Evolutionary conservation across 2,329 filamentous ascomycete genomes (phyloP), one percentile per base, ranked within the genome.

Genomic region (Pestalotiopsis sp.): DNA sequence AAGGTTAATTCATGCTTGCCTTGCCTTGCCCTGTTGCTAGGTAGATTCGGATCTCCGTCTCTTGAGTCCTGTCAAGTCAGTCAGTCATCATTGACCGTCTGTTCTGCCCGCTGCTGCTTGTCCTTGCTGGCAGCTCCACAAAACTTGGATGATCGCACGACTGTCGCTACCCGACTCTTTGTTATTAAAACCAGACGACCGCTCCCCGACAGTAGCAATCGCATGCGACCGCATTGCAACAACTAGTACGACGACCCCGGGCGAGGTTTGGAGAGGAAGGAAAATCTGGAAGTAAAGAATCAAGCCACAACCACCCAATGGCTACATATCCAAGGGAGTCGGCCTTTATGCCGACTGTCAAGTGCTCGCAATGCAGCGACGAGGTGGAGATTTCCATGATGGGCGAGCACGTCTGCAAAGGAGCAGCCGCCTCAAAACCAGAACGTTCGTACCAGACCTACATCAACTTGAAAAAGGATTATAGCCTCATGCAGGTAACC

Each of bases 381-480:
- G 89, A 95, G 75, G 93, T 97, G 69, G 91, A 95, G 77, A 96
- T 97, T 73, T 91, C 92, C 56, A 84, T 91, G 79, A 92, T 97
- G 91, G 93, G 93, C 70, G 93, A 97, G 71, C 94, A 97, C 83
- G 79, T 93, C 70, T 97, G 94, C 80, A 79, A 80, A 60, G 31
- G 31, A 9, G 31, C 31, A 36, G 82, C 79, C 69, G 70, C 79
- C 68, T 77, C 82, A 70, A 77, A 83, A 80, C 82, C 82, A 75
- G 86, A 87, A 75, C 78, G 87, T 78, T 71, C 52, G 77, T 76
- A 45, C 27, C 27, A 27, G 27, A 27, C 64, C 66, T 36, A 36
- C 31, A 36, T 2, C 31, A n/a, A n/a, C 70, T 65, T 57, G 7
- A 20, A 25, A 25, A 20, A 52, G 31, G 31, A 36, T 14, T 20